Evolutionary conservation across 1,139 yeast species (phyloP), one percentile per base, ranked within the genome.

Genomic region (Yamadazyma mexicana): DNA sequence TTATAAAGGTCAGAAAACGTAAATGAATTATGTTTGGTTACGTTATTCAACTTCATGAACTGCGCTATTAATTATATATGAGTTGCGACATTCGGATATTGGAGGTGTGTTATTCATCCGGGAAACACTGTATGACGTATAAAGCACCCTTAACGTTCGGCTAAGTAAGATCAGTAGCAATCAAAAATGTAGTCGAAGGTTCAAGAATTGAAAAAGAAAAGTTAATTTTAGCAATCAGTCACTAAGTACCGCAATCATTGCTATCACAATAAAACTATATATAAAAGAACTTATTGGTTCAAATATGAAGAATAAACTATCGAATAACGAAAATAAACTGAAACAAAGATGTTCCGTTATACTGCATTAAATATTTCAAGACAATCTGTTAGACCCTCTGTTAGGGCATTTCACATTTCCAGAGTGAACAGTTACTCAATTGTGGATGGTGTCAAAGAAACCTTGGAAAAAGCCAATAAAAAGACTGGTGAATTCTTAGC

Each of bases 401-500:
- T 39, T 9, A 48, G 52, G 45, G 34, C 40, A 20, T 37, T 45
- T 10, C 45, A 43, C 24, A 26, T 17, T 14, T 28, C 42, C 17
- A 37, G 41, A 46, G 24, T 40, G 39, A 28, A 36, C 26, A 10
- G 31, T 11, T 56, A 54, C 34, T 62, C 72, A 2, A 54, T 69
- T 20, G 51, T 65, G 12, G 71, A 60, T 30, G 46, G 62, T 20
- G 70, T 72, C 14, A 69, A 67, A 50, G 62, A 63, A 20, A 61
- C 58, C 7, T 60, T 69, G 43, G 44, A 48, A 18, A 64, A 61
- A 44, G 72, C 62, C 32, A 69, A 69, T 45, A 52, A 59, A 39
- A 63, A 61, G 45, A 54, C 69, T 10, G 72, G 71, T 7, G 58
- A 66, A 42, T 61, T 61, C 2, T 54, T 65, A 38, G 69, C 72